A percentile compares a stretch with the other conserved stretches of the same genome.
phyloP scores from a whole-genome alignment of 306 rosid genomes.

The Prunus mongolica region DNA sequence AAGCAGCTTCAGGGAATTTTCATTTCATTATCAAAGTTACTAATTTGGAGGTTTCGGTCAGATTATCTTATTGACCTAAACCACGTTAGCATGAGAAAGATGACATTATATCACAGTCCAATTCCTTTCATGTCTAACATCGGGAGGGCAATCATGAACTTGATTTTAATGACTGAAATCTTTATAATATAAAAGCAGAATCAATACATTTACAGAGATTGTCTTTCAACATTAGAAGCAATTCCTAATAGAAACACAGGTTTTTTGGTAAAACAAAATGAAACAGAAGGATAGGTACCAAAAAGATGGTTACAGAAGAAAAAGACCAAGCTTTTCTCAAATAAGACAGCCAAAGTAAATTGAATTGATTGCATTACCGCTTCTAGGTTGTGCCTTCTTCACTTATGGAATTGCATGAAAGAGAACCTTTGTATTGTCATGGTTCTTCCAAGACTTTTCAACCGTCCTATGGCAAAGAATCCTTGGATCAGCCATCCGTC shows the following conservation, averaged over 20 bases:
- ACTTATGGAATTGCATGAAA: conserved; percentile 19
- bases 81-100: too few species aligned
- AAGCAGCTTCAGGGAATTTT: too few species aligned
- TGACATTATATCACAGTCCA: too few species aligned
- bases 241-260: conserved; percentile 9
- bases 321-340: conserved; percentile 29
- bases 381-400: conserved; percentile 22
- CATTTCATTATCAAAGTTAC: too few species aligned
- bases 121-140: too few species aligned
- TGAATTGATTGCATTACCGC: conserved; percentile 23
- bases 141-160: neutral
- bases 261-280: conserved; percentile 6
- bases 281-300: conserved; percentile 26
- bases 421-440: conserved; percentile 25
- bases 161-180: neutral
- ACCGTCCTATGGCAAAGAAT: conserved; percentile 7
- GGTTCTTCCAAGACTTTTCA: conserved; percentile 27
- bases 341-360: conserved; percentile 23
- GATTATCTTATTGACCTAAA: too few species aligned
- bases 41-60: too few species aligned
- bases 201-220: conserved; percentile 21
- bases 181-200: conserved; percentile 1
- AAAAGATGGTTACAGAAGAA: conserved; percentile 37
- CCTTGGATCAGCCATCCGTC: conserved; percentile 9
- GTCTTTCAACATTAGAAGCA: conserved; percentile 3